Base-by-base conservation (phyloP, 805 yeast genomes). In the Pichia kluyveri region DNA sequence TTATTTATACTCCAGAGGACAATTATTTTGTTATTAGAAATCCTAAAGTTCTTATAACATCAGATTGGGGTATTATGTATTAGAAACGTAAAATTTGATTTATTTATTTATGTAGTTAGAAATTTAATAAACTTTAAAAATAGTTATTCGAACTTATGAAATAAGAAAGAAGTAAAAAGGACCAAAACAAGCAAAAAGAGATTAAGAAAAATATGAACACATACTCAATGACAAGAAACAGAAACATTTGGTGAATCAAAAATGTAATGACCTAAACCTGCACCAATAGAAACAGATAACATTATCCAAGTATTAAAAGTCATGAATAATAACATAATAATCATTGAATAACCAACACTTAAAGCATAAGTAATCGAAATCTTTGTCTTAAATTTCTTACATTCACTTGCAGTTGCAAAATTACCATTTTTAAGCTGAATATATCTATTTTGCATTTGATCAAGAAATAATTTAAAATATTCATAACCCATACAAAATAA, bases 251-350 rank as follows among this genome's bases (percentile, higher is more conserved):
- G 45, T 19, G 44, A 45, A 6, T 60, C 60, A 38, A 60, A 60
- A 5, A 67, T 32, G 47, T 58, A 71, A 38, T 62, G 61, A 2
- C 77, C 77, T 0, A 63, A 1, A 6, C 61, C 68, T 1, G 75
- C 70, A 9, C 77, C 77, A 2, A 61, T 45, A 30, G 63, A 68
- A 38, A 70, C 73, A 3, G 75, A 66, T 30, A 65, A 40, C 76
- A 72, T 72, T 39, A 71, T 60, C 74, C 75, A 72, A 43, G 69
- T 62, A 51, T 72, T 72, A 56, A 69, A 72, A 10, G 72, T 68
- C 77, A 72, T 72, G 49, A 72, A 72, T 12, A 72, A 67, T 54
- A 72, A 61, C 77, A 72, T 72, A 54, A 72, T 65, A 56, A 69
- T 59, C 48, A 72, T 70, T 4, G 74, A 69, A 54, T 68, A 70